Percentiles rank a stretch among this genome's conserved stretches.
Evolutionary conservation across 2,329 filamentous ascomycete species (phyloP).

Genomic region (Ophiostoma novo-ulmi): DNA sequence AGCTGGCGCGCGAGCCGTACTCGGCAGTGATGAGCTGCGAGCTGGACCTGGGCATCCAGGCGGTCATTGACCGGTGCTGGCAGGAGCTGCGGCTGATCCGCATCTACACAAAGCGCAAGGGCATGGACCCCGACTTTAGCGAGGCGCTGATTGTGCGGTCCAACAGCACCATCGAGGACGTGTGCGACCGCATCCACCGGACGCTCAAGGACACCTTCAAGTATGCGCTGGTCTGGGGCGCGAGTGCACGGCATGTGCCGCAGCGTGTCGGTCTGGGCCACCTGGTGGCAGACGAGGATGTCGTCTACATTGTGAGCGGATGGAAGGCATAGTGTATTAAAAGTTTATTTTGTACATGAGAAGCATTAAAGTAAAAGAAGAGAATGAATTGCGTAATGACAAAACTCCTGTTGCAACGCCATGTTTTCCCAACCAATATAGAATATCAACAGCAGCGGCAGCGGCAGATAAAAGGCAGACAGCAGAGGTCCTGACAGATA

Average conservation of each 20-base stretch:
- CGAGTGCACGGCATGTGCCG: conserved; percentile 88
- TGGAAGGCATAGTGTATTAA: conserved; percentile 46
- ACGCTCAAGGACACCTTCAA: conserved; percentile 98
- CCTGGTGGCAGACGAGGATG: conserved; percentile 65
- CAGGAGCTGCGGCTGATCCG: conserved; percentile 83
- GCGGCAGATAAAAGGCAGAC: background rate
- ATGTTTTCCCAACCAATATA: background rate
- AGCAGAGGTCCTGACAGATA: background rate
- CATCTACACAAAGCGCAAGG: conserved; percentile 96
- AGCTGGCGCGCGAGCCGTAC: conserved; percentile 83
- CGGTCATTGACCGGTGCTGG: conserved; percentile 95
- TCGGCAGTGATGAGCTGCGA: conserved; percentile 98
- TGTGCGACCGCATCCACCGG: conserved; percentile 91
- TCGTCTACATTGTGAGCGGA: conserved; percentile 61
- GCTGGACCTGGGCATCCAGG: conserved; percentile 83
- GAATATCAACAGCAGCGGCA: background rate
- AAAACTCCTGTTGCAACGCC: conserved; percentile 6
- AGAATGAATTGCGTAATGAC: background rate
- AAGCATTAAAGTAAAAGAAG: background rate
- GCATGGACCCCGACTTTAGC: conserved; percentile 77
- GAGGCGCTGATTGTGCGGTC: conserved; percentile 90
- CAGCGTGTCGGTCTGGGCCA: conserved; percentile 87
- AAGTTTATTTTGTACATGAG: background rate
- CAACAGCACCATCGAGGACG: conserved; percentile 88
- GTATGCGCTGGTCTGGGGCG: conserved; percentile 96